Percentiles rank a stretch among this genome's conserved stretches.
These are phyloP conservation scores for Quercus ilex DNA, from an alignment of 306 rosid species.

Conservation along the genomic window DNA sequence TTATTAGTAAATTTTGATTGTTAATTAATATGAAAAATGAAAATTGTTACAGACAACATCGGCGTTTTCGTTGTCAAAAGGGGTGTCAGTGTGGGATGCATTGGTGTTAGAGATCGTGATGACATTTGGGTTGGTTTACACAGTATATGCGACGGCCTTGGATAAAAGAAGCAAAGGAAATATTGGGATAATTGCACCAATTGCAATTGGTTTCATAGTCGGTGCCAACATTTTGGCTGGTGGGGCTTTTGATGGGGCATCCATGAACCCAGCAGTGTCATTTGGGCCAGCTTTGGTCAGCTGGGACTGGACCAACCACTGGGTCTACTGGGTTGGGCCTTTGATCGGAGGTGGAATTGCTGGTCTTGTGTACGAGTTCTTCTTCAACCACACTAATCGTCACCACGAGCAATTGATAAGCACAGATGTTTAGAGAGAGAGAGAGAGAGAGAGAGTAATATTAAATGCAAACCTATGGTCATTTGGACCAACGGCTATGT, in stretches of 20 bases:
- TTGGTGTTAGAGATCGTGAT: neutral
- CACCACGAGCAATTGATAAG: too few relatives aligned
- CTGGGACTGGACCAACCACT: constrained; percentile 3
- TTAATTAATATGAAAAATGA: too few relatives aligned
- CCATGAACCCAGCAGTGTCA: neutral
- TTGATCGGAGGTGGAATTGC: constrained; percentile 4
- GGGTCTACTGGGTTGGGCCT: constrained; percentile 11
- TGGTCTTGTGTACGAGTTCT: neutral
- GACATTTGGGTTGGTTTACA: neutral
- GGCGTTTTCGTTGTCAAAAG: neutral
- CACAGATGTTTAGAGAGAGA: too few relatives aligned
- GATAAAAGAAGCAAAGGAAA: too few relatives aligned
- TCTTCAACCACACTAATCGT: too few relatives aligned
- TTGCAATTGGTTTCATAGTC: neutral
- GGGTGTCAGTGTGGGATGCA: neutral
- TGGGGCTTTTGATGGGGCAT: neutral
- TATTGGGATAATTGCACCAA: neutral
- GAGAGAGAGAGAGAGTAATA: too few relatives aligned
- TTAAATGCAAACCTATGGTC: too few relatives aligned
- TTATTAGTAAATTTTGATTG: too few relatives aligned
- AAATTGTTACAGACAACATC: neutral
- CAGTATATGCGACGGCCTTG: too few relatives aligned
- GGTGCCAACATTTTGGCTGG: constrained; percentile 2
- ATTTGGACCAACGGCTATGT: too few relatives aligned
- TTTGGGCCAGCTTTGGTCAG: neutral